Evolutionary conservation across 768 basidiomycete genomes (phyloP).

Genomic region (Suillus subalutaceus): DNA sequence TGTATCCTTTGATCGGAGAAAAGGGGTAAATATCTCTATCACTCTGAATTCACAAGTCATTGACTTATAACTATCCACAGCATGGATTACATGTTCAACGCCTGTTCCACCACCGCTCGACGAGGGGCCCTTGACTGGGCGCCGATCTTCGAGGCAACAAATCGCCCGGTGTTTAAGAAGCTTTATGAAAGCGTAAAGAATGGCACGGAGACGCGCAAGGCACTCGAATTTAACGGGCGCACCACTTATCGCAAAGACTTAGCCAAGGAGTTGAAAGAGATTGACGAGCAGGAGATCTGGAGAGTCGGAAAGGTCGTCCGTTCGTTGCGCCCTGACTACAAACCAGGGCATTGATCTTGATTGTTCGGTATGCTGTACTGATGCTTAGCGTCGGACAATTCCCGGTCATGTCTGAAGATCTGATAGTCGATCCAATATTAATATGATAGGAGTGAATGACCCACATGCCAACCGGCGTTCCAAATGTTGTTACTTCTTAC

Average conservation of each 20-base stretch:
- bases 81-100: conserved; percentile 99
- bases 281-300: conserved; percentile 99
- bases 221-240: conserved; percentile 94
- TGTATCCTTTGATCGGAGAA: conserved; percentile 95
- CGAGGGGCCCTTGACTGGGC: conserved; percentile 99
- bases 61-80: conserved; percentile 40
- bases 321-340: conserved; percentile 84
- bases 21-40: conserved; percentile 65
- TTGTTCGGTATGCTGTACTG: neutral
- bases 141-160: conserved; percentile 92
- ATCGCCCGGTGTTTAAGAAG: conserved; percentile 90
- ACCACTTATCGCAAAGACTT: conserved; percentile 92
- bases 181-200: conserved; percentile 94
- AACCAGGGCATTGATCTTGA: conserved; percentile 24
- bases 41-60: neutral
- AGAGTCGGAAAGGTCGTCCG: conserved; percentile 94
- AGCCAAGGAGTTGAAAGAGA: conserved; percentile 88
- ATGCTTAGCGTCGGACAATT: no score
- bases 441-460: neutral
- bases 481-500: neutral
- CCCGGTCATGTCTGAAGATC: neutral
- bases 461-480: neutral
- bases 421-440: neutral
- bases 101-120: conserved; percentile 98
- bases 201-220: conserved; percentile 96